Evolutionary conservation across 129 eudicot genomes (phyloP).

Genomic region (Flaveria bidentis): DNA sequence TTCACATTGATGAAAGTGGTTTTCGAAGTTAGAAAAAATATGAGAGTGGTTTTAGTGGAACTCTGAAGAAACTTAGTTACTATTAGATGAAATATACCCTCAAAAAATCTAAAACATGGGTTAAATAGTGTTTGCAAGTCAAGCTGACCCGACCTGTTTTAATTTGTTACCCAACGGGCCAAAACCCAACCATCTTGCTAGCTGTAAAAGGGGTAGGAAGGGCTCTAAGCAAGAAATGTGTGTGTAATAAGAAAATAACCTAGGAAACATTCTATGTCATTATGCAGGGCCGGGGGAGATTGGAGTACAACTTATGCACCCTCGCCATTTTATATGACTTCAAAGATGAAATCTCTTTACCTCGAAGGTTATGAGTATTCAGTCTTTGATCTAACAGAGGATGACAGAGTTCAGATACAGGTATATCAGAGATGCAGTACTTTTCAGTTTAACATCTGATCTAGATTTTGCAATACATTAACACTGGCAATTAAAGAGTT

Average conservation of each 20-base stretch:
- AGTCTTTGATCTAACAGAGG: slow-evolving; percentile 79
- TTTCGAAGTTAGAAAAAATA: too few relatives aligned
- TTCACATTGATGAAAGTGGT: too few relatives aligned
- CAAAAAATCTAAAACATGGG: background rate
- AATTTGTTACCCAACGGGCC: background rate
- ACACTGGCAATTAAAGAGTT: background rate
- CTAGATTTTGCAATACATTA: background rate
- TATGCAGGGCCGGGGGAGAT: slow-evolving; percentile 88
- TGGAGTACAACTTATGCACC: slow-evolving; percentile 99
- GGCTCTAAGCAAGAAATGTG: background rate
- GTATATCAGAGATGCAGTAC: slow-evolving; percentile 33
- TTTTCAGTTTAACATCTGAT: slow-evolving; percentile 13
- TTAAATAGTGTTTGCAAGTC: background rate
- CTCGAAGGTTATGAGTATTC: slow-evolving; percentile 91
- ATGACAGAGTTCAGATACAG: slow-evolving; percentile 94
- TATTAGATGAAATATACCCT: background rate
- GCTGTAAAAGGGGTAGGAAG: background rate
- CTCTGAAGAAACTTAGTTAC: too few relatives aligned
- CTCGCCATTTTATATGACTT: slow-evolving; percentile 93
- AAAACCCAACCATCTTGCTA: background rate
- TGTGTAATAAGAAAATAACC: slow-evolving; percentile 4
- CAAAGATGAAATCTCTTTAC: slow-evolving; percentile 94
- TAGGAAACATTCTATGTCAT: slow-evolving; percentile 3
- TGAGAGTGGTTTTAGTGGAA: too few relatives aligned
- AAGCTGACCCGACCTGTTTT: background rate